phyloP scores from a whole-genome alignment of 345 rosid genomes.

The Hibiscus tridactylites region DNA sequence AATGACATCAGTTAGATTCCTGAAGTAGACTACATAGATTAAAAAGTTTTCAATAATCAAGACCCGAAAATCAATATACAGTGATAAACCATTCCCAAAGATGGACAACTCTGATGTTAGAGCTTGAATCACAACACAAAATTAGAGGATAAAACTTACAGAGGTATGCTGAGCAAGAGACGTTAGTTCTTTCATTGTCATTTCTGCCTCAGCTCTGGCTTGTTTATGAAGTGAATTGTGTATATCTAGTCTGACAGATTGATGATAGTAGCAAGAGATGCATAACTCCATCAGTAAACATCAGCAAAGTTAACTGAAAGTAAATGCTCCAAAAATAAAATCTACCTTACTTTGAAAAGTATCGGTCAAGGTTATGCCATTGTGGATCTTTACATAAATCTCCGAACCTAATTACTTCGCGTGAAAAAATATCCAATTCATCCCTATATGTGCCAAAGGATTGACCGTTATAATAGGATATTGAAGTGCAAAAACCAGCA shows the following conservation, averaged over 20 bases:
- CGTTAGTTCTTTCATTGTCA: constrained; percentile 54
- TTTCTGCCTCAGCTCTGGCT: constrained; percentile 53
- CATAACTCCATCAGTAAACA: constrained; percentile 9
- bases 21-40: constrained; percentile 1
- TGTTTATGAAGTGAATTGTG: constrained; percentile 31
- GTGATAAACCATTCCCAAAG: neutral
- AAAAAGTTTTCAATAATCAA: neutral
- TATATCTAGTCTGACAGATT: constrained; percentile 53
- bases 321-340: neutral
- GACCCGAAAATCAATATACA: neutral
- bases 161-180: constrained; percentile 70
- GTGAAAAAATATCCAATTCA: constrained; percentile 66
- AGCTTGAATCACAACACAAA: neutral
- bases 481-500: neutral
- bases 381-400: constrained; percentile 75
- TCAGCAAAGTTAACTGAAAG: neutral
- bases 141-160: constrained; percentile 37
- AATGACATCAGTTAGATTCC: constrained; percentile 11
- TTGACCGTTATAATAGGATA: constrained; percentile 5
- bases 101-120: neutral
- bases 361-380: constrained; percentile 78
- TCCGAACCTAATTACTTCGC: constrained; percentile 85
- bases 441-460: constrained; percentile 38
- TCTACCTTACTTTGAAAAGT: constrained; percentile 58
- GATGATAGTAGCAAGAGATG: constrained; percentile 17